Evolutionary conservation across 306 rosid species (phyloP).

Genomic region (Gastrolobium bilobum): DNA sequence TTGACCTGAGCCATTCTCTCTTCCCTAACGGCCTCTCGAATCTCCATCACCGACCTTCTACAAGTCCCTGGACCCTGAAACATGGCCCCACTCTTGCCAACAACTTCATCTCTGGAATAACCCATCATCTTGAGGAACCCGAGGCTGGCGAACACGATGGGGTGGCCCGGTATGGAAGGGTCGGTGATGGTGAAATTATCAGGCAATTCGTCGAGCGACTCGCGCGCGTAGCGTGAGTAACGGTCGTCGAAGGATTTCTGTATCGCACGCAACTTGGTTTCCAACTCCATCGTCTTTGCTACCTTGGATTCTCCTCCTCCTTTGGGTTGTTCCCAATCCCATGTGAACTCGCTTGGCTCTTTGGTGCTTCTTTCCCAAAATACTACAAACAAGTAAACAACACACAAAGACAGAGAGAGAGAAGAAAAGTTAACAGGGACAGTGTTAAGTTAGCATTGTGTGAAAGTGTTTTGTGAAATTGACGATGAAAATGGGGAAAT

Average conservation of each 20-base stretch:
- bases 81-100: slow-evolving; percentile 71
- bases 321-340: slow-evolving; percentile 78
- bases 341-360: slow-evolving; percentile 63
- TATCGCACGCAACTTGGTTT: slow-evolving; percentile 54
- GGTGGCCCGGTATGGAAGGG: slow-evolving; percentile 81
- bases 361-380: neutral
- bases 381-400: too few species aligned
- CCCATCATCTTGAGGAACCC: slow-evolving; percentile 88
- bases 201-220: slow-evolving; percentile 74
- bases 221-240: slow-evolving; percentile 68
- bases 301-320: slow-evolving; percentile 51
- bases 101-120: slow-evolving; percentile 69
- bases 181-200: slow-evolving; percentile 82
- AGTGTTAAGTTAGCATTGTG: slow-evolving; percentile 7
- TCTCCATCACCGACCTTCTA: slow-evolving; percentile 72
- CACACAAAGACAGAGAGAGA: too few species aligned
- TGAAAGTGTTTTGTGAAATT: too few species aligned
- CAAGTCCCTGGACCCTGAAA: slow-evolving; percentile 84
- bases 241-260: slow-evolving; percentile 61
- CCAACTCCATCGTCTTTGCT: slow-evolving; percentile 67
- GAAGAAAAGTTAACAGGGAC: too few species aligned
- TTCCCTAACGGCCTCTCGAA: slow-evolving; percentile 86
- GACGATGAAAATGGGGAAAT: slow-evolving; percentile 15
- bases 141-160: slow-evolving; percentile 87
- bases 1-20: slow-evolving; percentile 65